Percentiles rank a stretch among this genome's conserved stretches.
phyloP scores from a whole-genome alignment of 2,329 filamentous ascomycete species.

The Penicillium sclerotigenum region DNA sequence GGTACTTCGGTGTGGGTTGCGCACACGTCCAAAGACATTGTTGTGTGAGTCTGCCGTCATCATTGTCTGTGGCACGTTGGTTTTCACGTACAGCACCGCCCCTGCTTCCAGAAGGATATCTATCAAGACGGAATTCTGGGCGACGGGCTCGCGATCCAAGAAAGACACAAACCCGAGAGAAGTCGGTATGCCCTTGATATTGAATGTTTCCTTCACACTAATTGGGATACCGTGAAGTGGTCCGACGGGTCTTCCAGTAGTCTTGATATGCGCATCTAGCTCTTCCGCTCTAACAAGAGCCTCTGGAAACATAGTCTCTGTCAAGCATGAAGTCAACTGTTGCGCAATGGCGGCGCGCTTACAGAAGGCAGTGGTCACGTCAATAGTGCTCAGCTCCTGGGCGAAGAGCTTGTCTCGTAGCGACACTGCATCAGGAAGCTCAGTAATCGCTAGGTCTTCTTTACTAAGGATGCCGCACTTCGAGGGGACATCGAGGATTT shows the following conservation, averaged over 20 bases:
- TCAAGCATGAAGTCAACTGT: conserved; percentile 31
- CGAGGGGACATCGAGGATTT: neutral
- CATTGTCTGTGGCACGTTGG: conserved; percentile 30
- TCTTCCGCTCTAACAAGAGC: conserved; percentile 32
- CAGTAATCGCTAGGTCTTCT: neutral
- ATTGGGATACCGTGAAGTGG: conserved; percentile 38
- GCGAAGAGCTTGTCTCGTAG: neutral
- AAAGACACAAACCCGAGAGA: conserved; percentile 22
- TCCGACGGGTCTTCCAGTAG: conserved; percentile 22
- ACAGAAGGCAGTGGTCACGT: conserved; percentile 32
- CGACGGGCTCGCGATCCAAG: conserved; percentile 8
- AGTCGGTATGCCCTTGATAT: conserved; percentile 14
- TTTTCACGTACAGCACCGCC: conserved; percentile 29
- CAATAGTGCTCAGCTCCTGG: neutral
- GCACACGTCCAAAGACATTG: conserved; percentile 21
- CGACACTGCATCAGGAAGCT: neutral
- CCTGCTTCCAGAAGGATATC: conserved; percentile 20
- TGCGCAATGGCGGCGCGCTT: conserved; percentile 38
- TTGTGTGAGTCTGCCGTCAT: conserved; percentile 27
- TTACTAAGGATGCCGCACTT: neutral
- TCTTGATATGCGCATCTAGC: conserved; percentile 29
- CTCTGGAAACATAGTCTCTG: conserved; percentile 33
- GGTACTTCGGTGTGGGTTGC: conserved; percentile 21
- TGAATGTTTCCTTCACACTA: conserved; percentile 29
- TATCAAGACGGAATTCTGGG: neutral